phyloP scores from a whole-genome alignment of 805 yeast genomes.

The Schwanniomyces vanrijiae region DNA sequence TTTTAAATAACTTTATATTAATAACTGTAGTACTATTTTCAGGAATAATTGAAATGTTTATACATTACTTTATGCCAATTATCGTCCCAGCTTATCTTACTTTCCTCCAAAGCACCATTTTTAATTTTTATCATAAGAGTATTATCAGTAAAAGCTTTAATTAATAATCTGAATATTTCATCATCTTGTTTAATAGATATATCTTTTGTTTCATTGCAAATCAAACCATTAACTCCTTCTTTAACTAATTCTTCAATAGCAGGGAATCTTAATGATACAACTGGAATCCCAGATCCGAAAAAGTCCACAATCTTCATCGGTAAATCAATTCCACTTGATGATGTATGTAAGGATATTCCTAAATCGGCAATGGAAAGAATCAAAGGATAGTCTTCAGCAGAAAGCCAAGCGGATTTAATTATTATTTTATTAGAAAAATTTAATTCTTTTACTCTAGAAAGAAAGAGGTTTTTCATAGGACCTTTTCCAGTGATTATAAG shows the following conservation, averaged over 20 bases:
- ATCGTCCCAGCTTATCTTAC: slow-evolving; percentile 66
- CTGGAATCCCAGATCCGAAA: slow-evolving; percentile 96
- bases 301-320: slow-evolving; percentile 98
- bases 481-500: slow-evolving; percentile 97
- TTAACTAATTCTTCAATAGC: slow-evolving; percentile 78
- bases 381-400: slow-evolving; percentile 75
- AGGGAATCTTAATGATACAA: slow-evolving; percentile 70
- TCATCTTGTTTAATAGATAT: slow-evolving; percentile 14
- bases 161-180: slow-evolving; percentile 25
- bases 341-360: slow-evolving; percentile 86
- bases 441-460: slow-evolving; percentile 44
- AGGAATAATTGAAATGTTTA: slow-evolving; percentile 18
- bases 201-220: slow-evolving; percentile 23
- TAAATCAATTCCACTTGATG: slow-evolving; percentile 89
- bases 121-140: slow-evolving; percentile 43
- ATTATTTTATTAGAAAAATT: slow-evolving; percentile 49
- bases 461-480: slow-evolving; percentile 63
- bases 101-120: slow-evolving; percentile 73
- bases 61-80: slow-evolving; percentile 64
- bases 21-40: neutral
- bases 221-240: slow-evolving; percentile 67
- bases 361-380: slow-evolving; percentile 76
- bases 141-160: slow-evolving; percentile 26
- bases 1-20: too few species aligned
- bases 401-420: slow-evolving; percentile 73